These are phyloP conservation scores for Penicillium nordicum DNA, from an alignment of 2,329 filamentous ascomycete genomes.

Conservation along the genomic window DNA sequence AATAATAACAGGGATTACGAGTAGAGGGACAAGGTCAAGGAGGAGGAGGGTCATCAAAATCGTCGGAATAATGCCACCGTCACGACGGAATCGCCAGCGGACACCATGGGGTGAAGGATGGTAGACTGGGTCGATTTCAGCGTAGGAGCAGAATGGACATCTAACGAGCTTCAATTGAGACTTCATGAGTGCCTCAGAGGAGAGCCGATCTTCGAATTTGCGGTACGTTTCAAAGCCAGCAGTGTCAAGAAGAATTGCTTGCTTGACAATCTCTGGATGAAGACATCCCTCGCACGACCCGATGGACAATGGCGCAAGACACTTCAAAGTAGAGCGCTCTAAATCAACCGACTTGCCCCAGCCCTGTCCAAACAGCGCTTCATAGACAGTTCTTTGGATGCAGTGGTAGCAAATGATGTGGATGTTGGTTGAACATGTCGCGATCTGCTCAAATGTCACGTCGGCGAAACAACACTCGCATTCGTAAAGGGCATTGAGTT, in stretches of 20 bases:
- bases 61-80: conserved; percentile 51
- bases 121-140: conserved; percentile 78
- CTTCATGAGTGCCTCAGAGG: conserved; percentile 70
- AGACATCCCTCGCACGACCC: conserved; percentile 72
- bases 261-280: conserved; percentile 64
- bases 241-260: conserved; percentile 67
- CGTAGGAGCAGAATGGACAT: conserved; percentile 89
- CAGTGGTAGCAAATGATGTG: conserved; percentile 63
- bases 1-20: conserved; percentile 53
- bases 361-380: conserved; percentile 89
- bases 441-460: conserved; percentile 48
- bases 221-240: conserved; percentile 68
- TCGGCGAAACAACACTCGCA: conserved; percentile 50
- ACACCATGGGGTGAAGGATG: conserved; percentile 53
- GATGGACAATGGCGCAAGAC: conserved; percentile 69
- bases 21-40: conserved; percentile 44
- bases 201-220: conserved; percentile 75
- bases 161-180: conserved; percentile 72
- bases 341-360: conserved; percentile 78
- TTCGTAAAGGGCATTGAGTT: conserved; percentile 44
- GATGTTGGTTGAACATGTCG: conserved; percentile 41
- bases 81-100: conserved; percentile 55
- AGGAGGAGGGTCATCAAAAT: conserved; percentile 46
- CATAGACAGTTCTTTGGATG: conserved; percentile 74
- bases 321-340: conserved; percentile 70